phyloP scores from a whole-genome alignment of 768 basidiomycete species.

The Russula dissimulans region DNA sequence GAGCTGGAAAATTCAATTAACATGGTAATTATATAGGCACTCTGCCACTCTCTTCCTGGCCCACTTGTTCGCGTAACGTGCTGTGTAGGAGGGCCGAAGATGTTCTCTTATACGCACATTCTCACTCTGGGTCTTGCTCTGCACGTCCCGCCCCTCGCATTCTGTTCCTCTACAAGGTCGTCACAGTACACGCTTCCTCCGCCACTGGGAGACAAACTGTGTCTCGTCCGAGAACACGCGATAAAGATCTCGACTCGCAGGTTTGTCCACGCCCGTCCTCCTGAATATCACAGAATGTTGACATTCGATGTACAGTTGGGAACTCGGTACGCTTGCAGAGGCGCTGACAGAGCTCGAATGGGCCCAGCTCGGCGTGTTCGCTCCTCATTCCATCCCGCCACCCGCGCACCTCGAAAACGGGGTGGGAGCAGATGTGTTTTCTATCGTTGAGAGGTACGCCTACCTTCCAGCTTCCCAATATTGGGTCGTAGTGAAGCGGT shows the following conservation, averaged over 20 bases:
- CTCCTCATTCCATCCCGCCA: constrained; percentile 33
- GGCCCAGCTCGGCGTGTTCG: constrained; percentile 43
- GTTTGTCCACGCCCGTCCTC: neutral
- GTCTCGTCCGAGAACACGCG: neutral
- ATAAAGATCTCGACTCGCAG: constrained; percentile 8
- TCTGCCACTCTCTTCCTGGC: neutral
- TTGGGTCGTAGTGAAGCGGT: neutral
- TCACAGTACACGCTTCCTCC: neutral
- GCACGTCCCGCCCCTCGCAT: neutral
- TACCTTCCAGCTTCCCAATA: neutral
- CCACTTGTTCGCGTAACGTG: neutral
- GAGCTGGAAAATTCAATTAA: neutral
- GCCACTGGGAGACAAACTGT: neutral
- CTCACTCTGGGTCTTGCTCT: neutral
- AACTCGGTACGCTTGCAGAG: constrained; percentile 46
- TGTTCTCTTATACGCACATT: neutral
- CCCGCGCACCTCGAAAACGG: constrained; percentile 24
- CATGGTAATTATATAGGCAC: neutral
- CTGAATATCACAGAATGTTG: neutral
- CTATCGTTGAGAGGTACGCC: constrained; percentile 34
- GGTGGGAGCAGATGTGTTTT: constrained; percentile 33
- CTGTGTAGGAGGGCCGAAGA: neutral
- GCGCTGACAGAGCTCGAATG: constrained; percentile 45
- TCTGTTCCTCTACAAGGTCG: neutral
- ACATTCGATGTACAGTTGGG: constrained; percentile 37